Conservation (phyloP, 495 filamentous ascomycete genomes). For the Pyrenula massariospora region DNA sequence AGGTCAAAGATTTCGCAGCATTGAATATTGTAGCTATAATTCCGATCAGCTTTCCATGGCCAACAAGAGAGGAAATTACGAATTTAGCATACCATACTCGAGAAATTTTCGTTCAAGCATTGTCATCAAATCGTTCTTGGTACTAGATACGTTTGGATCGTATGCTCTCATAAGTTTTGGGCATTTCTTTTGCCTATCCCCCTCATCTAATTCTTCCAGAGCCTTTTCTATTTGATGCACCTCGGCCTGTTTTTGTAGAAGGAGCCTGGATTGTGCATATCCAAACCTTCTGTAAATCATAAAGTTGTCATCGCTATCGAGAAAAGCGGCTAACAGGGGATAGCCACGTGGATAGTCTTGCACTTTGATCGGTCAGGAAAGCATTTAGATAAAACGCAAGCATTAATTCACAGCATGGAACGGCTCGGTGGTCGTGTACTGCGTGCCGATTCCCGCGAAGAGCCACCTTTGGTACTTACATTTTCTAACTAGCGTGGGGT, state of each 20-base stretch:
- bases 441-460: not conserved
- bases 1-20: conserved; percentile 11
- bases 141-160: not conserved
- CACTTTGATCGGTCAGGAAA: conserved; percentile 4
- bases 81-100: conserved; percentile 19
- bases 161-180: conserved; percentile 2
- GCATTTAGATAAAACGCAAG: not conserved
- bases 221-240: conserved; percentile 11
- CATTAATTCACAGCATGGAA: not conserved
- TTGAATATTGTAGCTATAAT: conserved; percentile 11
- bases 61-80: not conserved
- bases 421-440: not conserved
- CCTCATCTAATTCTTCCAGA: conserved; percentile 9
- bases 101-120: conserved; percentile 17
- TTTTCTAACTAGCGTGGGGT: not conserved
- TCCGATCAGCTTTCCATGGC: not conserved
- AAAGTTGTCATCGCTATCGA: conserved; percentile 20
- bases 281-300: conserved; percentile 18
- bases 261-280: conserved; percentile 14
- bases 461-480: not conserved
- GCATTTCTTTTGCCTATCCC: conserved; percentile 1
- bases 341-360: conserved; percentile 11
- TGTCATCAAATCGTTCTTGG: conserved; percentile 10
- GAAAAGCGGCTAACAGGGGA: conserved; percentile 14
- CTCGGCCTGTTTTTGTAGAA: conserved; percentile 16